phyloP scores from a whole-genome alignment of 129 eudicot genomes.

The Artemisia tridentata region DNA sequence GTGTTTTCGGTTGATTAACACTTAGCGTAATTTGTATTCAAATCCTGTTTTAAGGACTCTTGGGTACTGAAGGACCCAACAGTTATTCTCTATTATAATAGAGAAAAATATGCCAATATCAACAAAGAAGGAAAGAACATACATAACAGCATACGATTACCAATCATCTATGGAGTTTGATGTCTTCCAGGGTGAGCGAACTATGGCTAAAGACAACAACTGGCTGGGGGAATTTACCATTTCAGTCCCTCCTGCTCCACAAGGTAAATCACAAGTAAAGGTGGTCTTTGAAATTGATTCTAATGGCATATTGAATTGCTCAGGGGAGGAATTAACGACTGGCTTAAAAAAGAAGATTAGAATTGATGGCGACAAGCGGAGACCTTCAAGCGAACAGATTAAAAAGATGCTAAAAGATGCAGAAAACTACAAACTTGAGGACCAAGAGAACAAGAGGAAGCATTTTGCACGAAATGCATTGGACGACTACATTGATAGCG shows the following conservation, averaged over 20 bases:
- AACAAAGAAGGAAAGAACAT: no score
- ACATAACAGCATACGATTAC: no score
- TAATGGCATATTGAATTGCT: constrained; percentile 20
- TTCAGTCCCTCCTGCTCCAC: background rate
- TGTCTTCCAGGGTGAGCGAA: constrained; percentile 11
- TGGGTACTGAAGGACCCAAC: no score
- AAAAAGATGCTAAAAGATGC: constrained; percentile 17
- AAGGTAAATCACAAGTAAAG: constrained; percentile 12
- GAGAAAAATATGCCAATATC: no score
- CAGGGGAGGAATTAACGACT: constrained; percentile 2
- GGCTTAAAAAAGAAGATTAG: constrained; percentile 12
- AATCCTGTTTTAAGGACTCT: no score
- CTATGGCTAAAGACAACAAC: constrained; percentile 1
- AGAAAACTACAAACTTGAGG: background rate
- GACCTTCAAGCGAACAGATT: constrained; percentile 21
- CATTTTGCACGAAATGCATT: constrained; percentile 4
- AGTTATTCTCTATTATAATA: no score
- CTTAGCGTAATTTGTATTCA: no score
- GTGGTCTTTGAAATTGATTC: background rate
- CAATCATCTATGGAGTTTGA: no score
- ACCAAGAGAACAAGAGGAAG: constrained; percentile 1
- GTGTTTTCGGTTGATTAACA: no score
- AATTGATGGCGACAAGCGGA: background rate
- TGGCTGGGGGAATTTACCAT: constrained; percentile 6
- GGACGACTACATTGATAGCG: constrained; percentile 11